Evolutionary conservation across 345 rosid genomes (phyloP), one percentile per base, ranked within the genome.

Genomic region (Bruguiera gymnorhiza): DNA sequence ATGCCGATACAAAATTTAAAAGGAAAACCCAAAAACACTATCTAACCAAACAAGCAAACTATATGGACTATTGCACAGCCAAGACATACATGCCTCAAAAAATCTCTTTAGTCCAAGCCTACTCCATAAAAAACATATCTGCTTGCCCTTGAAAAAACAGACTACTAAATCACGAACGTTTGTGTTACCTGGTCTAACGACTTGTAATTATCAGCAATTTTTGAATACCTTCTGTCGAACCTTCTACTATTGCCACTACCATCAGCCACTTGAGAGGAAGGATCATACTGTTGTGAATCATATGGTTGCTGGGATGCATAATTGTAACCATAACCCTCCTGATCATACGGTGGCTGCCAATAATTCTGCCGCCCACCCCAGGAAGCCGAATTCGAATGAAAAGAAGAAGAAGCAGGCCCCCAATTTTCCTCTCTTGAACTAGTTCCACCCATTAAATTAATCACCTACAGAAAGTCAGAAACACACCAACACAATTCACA

Each of bases 161-260:
- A 16, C n/a, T 26, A n/a, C 10, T 1, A 37, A 19, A 65, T 18
- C 46, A 39, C 7, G 23, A n/a, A 21, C 20, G 26, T 30, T 24
- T 5, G 67, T 23, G 66, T 75, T 65, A 94, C 98, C 91, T 94
- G 89, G 6, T 89, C 91, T 59, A 94, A 79, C 62, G 97, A 87
- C 65, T 78, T 83, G 82, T 86, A 94, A 55, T 91, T 61, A 75
- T 94, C 98, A 1, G 94, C 83, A 65, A 94, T 88, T 66, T 76
- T 86, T 0, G 96, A 94, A 71, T 79, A 91, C 84, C 76, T 89
- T 43, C 91, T 83, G 8, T 91, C 95, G 69, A 91, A 81, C 72
- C 48, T 82, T 82, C 80, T 89, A 61, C 71, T 83, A 66, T 81
- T 78, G 29, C 73, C 63, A 64, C 79, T 78, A 24, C 72, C 66